Base-by-base conservation (phyloP, 1,284 basidiomycete species). In the Phellinidium pouzarii region DNA sequence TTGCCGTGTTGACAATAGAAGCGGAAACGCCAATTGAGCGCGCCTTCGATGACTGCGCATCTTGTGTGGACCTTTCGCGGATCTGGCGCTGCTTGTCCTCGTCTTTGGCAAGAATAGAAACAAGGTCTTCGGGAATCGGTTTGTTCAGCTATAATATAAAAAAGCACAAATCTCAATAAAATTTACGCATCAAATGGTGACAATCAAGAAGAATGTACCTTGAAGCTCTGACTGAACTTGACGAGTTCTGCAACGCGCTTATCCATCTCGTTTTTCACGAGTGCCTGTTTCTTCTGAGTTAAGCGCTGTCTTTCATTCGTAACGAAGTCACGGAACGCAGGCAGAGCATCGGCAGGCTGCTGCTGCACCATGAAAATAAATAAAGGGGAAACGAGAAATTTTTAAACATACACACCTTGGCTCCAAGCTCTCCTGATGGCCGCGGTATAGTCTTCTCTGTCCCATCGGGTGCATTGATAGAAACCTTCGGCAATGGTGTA, bases 211-310 rank as follows among this genome's bases (percentile, higher is more conserved):
- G 17, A 29, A 55, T 74, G 44, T 42, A 91, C 89, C 80, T 95
- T 96, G 82, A 99, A 99, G 59, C 71, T 87, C 66, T 89, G 79
- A 60, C 91, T 91, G 73, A 97, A 99, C 68, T 88, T 88, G 65
- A 93, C 80, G 47, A 98, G 74, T 48, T 98, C 94, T 9, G 92
- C 87, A 71, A 97, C 82, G 51, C 87, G 82, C 64, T 88, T 91
- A 66, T 94, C 91, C 82, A 93, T 92, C 67, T 97, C 95, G 64
- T 80, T 90, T 78, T 94, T 95, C 53, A 86, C 81, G 46, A 95
- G 72, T 17, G 87, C 87, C 63, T 93, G 90, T 70, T 91, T 85
- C 77, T 93, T 95, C 71, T 92, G 87, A 44, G 88, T 86, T 51
- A 94, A 71, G 51, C 89, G 79, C 62, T 94, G 87, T 64, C 87